Evolutionary conservation across 257 asterid species (phyloP).

Genomic region (Lycium ferocissimum): DNA sequence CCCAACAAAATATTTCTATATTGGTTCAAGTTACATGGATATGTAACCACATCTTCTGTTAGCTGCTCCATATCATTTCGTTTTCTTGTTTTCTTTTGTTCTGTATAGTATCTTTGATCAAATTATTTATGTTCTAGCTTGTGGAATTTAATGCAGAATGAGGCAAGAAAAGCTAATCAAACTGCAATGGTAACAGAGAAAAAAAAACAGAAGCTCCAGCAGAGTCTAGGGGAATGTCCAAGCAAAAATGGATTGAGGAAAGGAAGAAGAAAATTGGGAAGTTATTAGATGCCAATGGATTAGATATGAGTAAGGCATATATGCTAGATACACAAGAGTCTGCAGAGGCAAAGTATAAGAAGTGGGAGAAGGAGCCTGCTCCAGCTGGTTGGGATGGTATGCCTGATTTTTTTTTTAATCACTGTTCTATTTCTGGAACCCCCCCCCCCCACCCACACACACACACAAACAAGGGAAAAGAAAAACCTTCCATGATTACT

Average conservation of each 20-base stretch:
- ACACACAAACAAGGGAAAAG: neutral
- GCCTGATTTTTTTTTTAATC: constrained; percentile 15
- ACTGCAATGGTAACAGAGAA: constrained; percentile 89
- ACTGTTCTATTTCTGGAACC: neutral
- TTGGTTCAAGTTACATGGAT: too few relatives aligned
- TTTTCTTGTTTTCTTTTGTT: neutral
- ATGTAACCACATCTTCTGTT: too few relatives aligned
- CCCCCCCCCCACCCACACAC: neutral
- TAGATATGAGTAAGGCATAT: constrained; percentile 89
- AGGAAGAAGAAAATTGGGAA: constrained; percentile 93
- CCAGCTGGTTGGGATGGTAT: constrained; percentile 99
- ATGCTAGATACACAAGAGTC: constrained; percentile 90
- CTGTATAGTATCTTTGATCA: neutral
- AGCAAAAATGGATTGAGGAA: constrained; percentile 96
- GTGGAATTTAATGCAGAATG: constrained; percentile 54
- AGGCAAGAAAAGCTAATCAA: constrained; percentile 92
- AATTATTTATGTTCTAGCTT: constrained; percentile 20
- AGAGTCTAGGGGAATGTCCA: constrained; percentile 92
- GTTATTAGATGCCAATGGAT: constrained; percentile 88
- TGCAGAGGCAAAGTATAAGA: constrained; percentile 89
- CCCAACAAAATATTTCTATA: too few relatives aligned
- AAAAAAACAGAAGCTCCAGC: constrained; percentile 70
- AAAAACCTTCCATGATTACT: neutral
- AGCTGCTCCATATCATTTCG: neutral
- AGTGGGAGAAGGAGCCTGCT: constrained; percentile 95